Percentiles rank a stretch among this genome's conserved stretches.
These are phyloP conservation scores for Epichloe bromicola DNA, from an alignment of 2,329 filamentous ascomycete genomes.

Conservation along the genomic window DNA sequence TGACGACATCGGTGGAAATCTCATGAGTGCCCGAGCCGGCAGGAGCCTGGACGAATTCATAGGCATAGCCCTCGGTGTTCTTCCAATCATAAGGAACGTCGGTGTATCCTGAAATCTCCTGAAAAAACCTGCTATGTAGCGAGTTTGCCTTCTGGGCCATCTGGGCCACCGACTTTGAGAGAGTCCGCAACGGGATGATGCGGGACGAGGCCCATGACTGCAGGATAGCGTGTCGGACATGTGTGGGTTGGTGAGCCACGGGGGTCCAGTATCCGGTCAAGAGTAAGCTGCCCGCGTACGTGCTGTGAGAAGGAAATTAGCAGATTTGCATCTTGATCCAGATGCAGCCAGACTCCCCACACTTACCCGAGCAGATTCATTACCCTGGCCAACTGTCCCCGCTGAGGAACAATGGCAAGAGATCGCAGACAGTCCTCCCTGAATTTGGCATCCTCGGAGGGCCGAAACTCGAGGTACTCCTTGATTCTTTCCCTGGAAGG, in stretches of 20 bases:
- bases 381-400: constrained; percentile 24
- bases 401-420: constrained; percentile 24
- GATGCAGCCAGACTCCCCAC: not conserved
- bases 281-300: constrained; percentile 47
- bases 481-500: constrained; percentile 31
- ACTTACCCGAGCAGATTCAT: constrained; percentile 32
- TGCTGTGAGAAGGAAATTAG: constrained; percentile 27
- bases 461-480: constrained; percentile 39
- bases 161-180: constrained; percentile 42
- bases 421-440: constrained; percentile 32
- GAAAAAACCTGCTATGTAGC: constrained; percentile 41
- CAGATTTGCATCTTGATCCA: not conserved
- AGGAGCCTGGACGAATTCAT: constrained; percentile 47
- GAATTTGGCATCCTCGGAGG: constrained; percentile 40
- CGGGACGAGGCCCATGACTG: constrained; percentile 48
- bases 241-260: constrained; percentile 46
- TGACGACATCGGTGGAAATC: constrained; percentile 68
- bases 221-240: constrained; percentile 48
- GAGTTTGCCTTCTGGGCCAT: constrained; percentile 42
- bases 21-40: constrained; percentile 32
- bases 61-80: constrained; percentile 39
- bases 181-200: constrained; percentile 37
- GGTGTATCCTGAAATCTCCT: constrained; percentile 43
- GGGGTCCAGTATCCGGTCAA: constrained; percentile 56
- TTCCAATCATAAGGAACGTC: constrained; percentile 39